These are phyloP conservation scores for Fragaria vesca DNA, from an alignment of 306 rosid species.

Conservation along the genomic window DNA sequence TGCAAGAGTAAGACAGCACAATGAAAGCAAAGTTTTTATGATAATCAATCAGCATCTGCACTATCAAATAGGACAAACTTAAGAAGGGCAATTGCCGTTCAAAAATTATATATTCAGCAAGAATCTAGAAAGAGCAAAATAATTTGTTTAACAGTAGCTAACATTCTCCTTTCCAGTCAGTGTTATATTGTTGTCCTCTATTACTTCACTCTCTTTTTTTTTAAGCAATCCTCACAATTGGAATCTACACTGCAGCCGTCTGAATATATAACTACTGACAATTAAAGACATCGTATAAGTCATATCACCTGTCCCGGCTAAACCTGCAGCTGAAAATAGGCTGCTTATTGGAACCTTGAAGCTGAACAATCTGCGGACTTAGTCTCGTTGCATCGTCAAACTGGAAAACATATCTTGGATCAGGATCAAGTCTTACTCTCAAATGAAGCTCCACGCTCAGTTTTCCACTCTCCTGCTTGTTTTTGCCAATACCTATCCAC, in stretches of 20 bases:
- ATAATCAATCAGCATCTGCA: not conserved
- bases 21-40: not conserved
- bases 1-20: not conserved
- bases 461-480: conserved; percentile 61
- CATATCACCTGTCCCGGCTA: conserved; percentile 77
- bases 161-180: not conserved
- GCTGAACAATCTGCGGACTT: conserved; percentile 89
- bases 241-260: not conserved
- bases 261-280: not conserved
- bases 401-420: conserved; percentile 87
- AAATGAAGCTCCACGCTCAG: conserved; percentile 73
- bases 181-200: not conserved
- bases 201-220: not conserved
- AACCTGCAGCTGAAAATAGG: conserved; percentile 94
- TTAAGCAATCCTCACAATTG: not conserved
- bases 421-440: conserved; percentile 84
- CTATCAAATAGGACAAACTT: not conserved
- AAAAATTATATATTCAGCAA: not conserved
- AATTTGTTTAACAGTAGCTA: not conserved
- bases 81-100: not conserved
- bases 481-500: conserved; percentile 79
- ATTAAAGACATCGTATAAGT: conserved; percentile 16
- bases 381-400: conserved; percentile 69
- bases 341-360: conserved; percentile 79
- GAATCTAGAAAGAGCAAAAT: not conserved